A percentile compares a stretch with the other conserved stretches of the same genome.
Evolutionary conservation across 768 basidiomycete genomes (phyloP).

Genomic region (Neoboletus magnificus): DNA sequence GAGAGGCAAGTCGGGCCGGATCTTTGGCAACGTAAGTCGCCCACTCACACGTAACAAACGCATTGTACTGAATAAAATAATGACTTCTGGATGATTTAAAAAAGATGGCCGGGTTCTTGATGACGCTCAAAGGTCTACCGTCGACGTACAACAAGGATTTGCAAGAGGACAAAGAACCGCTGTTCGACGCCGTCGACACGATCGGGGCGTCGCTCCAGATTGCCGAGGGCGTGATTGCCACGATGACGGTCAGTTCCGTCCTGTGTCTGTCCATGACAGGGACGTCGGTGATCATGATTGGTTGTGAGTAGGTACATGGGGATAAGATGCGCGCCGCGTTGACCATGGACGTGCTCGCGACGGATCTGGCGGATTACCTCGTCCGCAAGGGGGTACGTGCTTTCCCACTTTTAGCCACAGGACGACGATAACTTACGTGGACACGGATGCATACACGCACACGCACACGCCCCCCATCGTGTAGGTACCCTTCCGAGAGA

Average conservation of each 20-base stretch:
- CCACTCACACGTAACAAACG: neutral
- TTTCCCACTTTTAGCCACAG: neutral
- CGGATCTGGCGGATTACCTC: constrained; percentile 98
- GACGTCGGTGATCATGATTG: neutral
- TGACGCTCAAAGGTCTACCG: constrained; percentile 95
- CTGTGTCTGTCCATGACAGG: neutral
- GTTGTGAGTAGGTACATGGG: constrained; percentile 65
- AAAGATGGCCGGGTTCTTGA: constrained; percentile 94
- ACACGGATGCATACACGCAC: neutral
- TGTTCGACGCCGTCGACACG: constrained; percentile 93
- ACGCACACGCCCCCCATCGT: neutral
- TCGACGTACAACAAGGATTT: constrained; percentile 99
- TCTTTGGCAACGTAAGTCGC: constrained; percentile 72
- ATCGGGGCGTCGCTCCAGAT: constrained; percentile 86
- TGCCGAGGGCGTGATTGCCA: constrained; percentile 91
- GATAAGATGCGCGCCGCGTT: constrained; percentile 88
- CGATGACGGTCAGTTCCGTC: constrained; percentile 62
- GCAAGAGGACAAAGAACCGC: constrained; percentile 97
- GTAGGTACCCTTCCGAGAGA: constrained; percentile 97
- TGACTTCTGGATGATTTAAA: neutral
- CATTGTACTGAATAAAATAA: neutral
- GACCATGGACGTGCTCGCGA: constrained; percentile 97
- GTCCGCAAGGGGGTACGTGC: constrained; percentile 92
- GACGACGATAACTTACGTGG: neutral
- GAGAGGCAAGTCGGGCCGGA: constrained; percentile 90